Evolutionary conservation across 495 filamentous ascomycete species (phyloP).

Genomic region (Aspergillus coremiiformis): DNA sequence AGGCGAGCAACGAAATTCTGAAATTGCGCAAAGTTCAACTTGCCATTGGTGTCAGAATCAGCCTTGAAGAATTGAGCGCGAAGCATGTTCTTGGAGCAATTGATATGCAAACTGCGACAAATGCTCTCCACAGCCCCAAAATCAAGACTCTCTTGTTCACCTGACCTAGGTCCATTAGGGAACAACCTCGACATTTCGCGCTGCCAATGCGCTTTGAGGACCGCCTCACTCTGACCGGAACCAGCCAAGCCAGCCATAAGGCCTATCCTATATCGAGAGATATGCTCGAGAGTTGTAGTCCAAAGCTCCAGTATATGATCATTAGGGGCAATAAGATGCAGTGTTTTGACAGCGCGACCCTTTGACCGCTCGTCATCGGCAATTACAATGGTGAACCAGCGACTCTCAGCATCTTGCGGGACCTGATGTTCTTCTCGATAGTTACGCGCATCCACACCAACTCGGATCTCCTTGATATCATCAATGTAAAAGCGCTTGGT

Average conservation of each 20-base stretch:
- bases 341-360: slow-evolving; percentile 60
- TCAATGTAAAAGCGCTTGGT: slow-evolving; percentile 86
- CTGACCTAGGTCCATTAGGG: slow-evolving; percentile 42
- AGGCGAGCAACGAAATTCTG: slow-evolving; percentile 70
- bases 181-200: slow-evolving; percentile 72
- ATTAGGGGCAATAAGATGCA: slow-evolving; percentile 74
- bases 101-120: slow-evolving; percentile 82
- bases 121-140: slow-evolving; percentile 69
- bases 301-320: slow-evolving; percentile 64
- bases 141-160: slow-evolving; percentile 63
- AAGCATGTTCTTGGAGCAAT: slow-evolving; percentile 68
- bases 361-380: slow-evolving; percentile 60
- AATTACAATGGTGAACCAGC: slow-evolving; percentile 88
- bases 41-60: slow-evolving; percentile 53
- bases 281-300: slow-evolving; percentile 71
- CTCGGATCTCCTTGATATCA: slow-evolving; percentile 83
- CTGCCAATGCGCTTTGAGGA: slow-evolving; percentile 73
- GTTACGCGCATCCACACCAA: slow-evolving; percentile 76
- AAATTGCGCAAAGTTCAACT: slow-evolving; percentile 70
- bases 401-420: slow-evolving; percentile 50
- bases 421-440: slow-evolving; percentile 79
- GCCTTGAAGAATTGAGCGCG: slow-evolving; percentile 67
- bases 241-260: slow-evolving; percentile 80
- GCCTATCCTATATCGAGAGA: slow-evolving; percentile 74
- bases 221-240: slow-evolving; percentile 65